phyloP scores from a whole-genome alignment of 225 moss, liverwort and hornwort species.

The Climacium dendroides region DNA sequence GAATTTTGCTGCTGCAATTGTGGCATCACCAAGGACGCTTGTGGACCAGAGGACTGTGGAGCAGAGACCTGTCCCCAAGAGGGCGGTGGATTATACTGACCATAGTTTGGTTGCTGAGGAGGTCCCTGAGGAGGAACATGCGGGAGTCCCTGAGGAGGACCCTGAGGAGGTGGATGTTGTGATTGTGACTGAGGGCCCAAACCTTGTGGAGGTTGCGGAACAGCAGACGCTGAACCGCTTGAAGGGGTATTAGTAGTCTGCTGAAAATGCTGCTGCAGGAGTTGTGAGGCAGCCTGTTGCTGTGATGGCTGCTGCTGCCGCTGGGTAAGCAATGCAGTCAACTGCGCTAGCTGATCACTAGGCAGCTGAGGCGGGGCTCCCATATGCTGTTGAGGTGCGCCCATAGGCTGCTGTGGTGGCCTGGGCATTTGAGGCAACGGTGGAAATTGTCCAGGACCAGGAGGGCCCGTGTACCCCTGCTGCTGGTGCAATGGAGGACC shows the following conservation, averaged over 20 bases:
- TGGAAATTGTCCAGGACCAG: conserved; percentile 30
- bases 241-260: conserved; percentile 29
- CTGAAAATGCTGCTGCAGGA: conserved; percentile 67
- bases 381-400: conserved; percentile 27
- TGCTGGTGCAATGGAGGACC: conserved; percentile 37
- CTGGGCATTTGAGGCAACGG: conserved; percentile 59
- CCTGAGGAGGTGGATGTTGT: conserved; percentile 13
- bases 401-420: conserved; percentile 49
- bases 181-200: conserved; percentile 26
- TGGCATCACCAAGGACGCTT: conserved; percentile 16
- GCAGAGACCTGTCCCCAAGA: conserved; percentile 51
- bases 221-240: conserved; percentile 16
- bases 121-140: not conserved
- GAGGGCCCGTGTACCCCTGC: conserved; percentile 26
- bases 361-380: conserved; percentile 66
- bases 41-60: conserved; percentile 17
- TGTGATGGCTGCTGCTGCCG: conserved; percentile 83
- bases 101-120: conserved; percentile 29
- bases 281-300: conserved; percentile 81
- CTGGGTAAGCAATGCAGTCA: conserved; percentile 81
- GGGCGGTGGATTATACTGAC: conserved; percentile 30
- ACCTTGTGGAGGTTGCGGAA: conserved; percentile 24
- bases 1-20: conserved; percentile 30
- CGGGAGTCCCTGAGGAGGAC: not conserved
- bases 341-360: conserved; percentile 70